These are phyloP conservation scores for Heracleum sosnowskyi DNA, from an alignment of 129 eudicot genomes.

Conservation along the genomic window DNA sequence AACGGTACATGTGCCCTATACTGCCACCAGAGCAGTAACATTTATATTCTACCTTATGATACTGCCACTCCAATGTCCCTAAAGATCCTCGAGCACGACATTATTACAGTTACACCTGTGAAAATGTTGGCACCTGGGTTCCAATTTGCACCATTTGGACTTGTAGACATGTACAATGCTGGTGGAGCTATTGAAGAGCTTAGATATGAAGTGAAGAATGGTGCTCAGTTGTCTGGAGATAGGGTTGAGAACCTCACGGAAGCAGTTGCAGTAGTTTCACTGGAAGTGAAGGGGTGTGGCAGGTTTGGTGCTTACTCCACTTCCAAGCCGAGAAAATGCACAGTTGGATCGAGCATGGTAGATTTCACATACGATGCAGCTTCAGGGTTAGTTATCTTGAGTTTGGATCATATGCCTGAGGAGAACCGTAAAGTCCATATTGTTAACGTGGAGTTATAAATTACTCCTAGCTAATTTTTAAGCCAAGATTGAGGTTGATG, in stretches of 20 bases:
- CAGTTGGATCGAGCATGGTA: constrained; percentile 30
- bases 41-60: constrained; percentile 37
- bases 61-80: constrained; percentile 51
- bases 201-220: constrained; percentile 27
- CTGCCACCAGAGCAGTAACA: constrained; percentile 37
- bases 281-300: constrained; percentile 76
- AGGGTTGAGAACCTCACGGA: constrained; percentile 12
- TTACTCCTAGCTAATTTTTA: background rate
- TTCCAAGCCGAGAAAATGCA: constrained; percentile 46
- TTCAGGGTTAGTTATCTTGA: constrained; percentile 42
- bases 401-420: constrained; percentile 52
- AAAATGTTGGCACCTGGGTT: constrained; percentile 43
- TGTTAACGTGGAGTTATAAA: constrained; percentile 41
- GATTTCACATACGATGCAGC: constrained; percentile 42
- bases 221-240: constrained; percentile 12
- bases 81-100: constrained; percentile 55
- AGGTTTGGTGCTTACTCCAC: constrained; percentile 55
- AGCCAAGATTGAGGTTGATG: background rate
- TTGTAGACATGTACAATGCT: constrained; percentile 62
- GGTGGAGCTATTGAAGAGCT: constrained; percentile 72
- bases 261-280: constrained; percentile 22
- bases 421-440: constrained; percentile 37
- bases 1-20: constrained; percentile 54
- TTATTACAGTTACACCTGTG: constrained; percentile 51
- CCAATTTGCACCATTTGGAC: constrained; percentile 68